Conservation (phyloP, 1,284 basidiomycete genomes). For the Malassezia slooffiae region DNA sequence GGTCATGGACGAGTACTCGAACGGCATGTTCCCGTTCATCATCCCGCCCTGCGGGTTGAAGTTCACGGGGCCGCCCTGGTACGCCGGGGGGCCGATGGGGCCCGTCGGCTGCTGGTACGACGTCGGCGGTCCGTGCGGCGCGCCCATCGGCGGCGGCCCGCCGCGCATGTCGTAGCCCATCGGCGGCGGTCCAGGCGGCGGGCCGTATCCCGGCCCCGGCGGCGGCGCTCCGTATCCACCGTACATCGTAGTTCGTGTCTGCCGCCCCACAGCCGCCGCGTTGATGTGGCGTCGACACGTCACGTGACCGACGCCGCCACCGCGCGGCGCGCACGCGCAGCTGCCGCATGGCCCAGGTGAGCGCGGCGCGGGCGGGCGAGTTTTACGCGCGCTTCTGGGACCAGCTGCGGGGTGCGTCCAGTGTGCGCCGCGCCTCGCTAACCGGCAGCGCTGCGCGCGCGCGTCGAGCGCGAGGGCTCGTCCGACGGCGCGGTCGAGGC, state of each 20-base stretch:
- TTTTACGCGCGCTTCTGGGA: slow-evolving; percentile 8
- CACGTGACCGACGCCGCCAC: too few relatives aligned
- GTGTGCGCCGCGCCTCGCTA: background rate
- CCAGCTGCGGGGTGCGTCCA: slow-evolving; percentile 5
- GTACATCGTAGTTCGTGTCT: background rate
- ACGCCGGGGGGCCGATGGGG: slow-evolving; percentile 31
- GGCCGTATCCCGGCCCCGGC: slow-evolving; percentile 19
- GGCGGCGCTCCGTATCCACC: background rate
- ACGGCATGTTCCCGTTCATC: slow-evolving; percentile 33
- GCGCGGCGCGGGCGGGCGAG: slow-evolving; percentile 6
- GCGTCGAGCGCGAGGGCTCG: background rate
- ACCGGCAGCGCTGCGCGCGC: background rate
- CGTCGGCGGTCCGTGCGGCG: slow-evolving; percentile 20
- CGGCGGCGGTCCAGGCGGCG: slow-evolving; percentile 14
- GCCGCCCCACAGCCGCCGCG: background rate
- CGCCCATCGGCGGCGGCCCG: slow-evolving; percentile 18
- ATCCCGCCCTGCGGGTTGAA: slow-evolving; percentile 31
- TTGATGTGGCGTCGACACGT: too few relatives aligned
- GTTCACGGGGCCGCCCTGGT: slow-evolving; percentile 30
- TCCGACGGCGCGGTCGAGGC: background rate
- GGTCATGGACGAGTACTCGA: slow-evolving; percentile 41
- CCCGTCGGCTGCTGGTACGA: slow-evolving; percentile 19
- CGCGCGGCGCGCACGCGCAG: too few relatives aligned
- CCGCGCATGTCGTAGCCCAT: slow-evolving; percentile 14
- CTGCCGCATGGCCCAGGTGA: background rate